Percentiles rank a stretch among this genome's conserved stretches.
phyloP scores from a whole-genome alignment of 2,329 filamentous ascomycete genomes.

The Dothideomycetidae sp. region DNA sequence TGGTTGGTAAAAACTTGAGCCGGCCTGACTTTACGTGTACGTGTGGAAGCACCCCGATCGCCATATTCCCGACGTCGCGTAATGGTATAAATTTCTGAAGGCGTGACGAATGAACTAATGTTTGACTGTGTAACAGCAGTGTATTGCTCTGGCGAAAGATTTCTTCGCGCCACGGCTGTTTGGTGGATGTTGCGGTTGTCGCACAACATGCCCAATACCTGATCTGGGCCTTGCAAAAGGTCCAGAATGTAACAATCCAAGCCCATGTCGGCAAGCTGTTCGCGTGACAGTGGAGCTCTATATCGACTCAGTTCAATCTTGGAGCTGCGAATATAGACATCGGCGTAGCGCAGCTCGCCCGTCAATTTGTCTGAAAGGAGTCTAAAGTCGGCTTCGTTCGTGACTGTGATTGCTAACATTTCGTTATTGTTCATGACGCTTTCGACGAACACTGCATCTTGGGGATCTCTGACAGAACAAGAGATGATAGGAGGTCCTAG shows the following conservation, averaged over 20 bases:
- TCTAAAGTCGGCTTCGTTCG: slow-evolving; percentile 60
- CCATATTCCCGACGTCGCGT: slow-evolving; percentile 69
- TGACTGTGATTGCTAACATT: slow-evolving; percentile 54
- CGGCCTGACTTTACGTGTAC: slow-evolving; percentile 43
- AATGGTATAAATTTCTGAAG: slow-evolving; percentile 48
- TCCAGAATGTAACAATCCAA: slow-evolving; percentile 73
- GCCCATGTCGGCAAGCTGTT: slow-evolving; percentile 45
- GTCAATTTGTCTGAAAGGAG: slow-evolving; percentile 55
- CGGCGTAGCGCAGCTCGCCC: slow-evolving; percentile 48
- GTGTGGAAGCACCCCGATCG: slow-evolving; percentile 54
- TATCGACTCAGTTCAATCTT: slow-evolving; percentile 41
- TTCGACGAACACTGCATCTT: slow-evolving; percentile 49
- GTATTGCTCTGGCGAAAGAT: slow-evolving; percentile 54
- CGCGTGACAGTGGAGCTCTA: slow-evolving; percentile 37
- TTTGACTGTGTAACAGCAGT: slow-evolving; percentile 45
- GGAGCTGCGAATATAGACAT: slow-evolving; percentile 56
- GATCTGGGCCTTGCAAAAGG: slow-evolving; percentile 62
- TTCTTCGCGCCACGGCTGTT: slow-evolving; percentile 48
- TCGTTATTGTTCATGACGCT: slow-evolving; percentile 40
- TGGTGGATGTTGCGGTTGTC: slow-evolving; percentile 53
- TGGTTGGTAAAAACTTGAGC: slow-evolving; percentile 65
- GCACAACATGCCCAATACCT: slow-evolving; percentile 81
- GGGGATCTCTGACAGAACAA: slow-evolving; percentile 62
- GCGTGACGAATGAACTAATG: slow-evolving; percentile 57
- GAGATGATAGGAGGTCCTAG: slow-evolving; percentile 69